These are phyloP conservation scores for Camellia japonica DNA, from an alignment of 148 eudicot genomes.

Conservation along the genomic window DNA sequence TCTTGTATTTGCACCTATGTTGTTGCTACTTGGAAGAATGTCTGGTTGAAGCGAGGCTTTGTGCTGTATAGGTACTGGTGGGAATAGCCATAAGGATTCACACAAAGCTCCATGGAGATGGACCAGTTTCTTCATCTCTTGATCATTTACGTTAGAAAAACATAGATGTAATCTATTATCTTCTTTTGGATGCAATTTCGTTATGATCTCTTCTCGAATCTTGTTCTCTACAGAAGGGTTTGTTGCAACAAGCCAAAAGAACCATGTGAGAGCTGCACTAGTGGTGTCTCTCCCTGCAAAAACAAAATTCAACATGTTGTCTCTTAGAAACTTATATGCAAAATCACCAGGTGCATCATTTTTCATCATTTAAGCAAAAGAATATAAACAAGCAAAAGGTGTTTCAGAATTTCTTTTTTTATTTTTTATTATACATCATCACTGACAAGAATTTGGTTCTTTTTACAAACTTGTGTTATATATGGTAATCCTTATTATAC, in stretches of 20 bases:
- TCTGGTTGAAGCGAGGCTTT: background rate
- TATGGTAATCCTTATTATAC: too few relatives aligned
- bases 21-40: slow-evolving; percentile 13
- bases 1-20: background rate
- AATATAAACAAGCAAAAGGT: too few relatives aligned
- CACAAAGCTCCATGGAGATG: slow-evolving; percentile 17
- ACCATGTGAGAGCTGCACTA: slow-evolving; percentile 16
- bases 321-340: background rate
- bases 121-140: slow-evolving; percentile 7
- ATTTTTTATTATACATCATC: too few relatives aligned
- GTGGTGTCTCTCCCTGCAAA: slow-evolving; percentile 16
- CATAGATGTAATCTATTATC: too few relatives aligned
- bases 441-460: too few relatives aligned
- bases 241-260: slow-evolving; percentile 12
- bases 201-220: slow-evolving; percentile 12
- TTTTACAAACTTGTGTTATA: too few relatives aligned
- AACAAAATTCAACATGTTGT: background rate
- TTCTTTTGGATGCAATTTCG: background rate
- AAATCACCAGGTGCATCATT: too few relatives aligned
- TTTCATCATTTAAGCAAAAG: too few relatives aligned
- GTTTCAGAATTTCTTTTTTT: too few relatives aligned
- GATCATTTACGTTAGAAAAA: background rate
- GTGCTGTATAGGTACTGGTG: slow-evolving; percentile 10
- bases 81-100: slow-evolving; percentile 15
- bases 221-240: slow-evolving; percentile 7